Base-by-base conservation (phyloP, 208 protist species). In the Wallacemonas sp. region DNA sequence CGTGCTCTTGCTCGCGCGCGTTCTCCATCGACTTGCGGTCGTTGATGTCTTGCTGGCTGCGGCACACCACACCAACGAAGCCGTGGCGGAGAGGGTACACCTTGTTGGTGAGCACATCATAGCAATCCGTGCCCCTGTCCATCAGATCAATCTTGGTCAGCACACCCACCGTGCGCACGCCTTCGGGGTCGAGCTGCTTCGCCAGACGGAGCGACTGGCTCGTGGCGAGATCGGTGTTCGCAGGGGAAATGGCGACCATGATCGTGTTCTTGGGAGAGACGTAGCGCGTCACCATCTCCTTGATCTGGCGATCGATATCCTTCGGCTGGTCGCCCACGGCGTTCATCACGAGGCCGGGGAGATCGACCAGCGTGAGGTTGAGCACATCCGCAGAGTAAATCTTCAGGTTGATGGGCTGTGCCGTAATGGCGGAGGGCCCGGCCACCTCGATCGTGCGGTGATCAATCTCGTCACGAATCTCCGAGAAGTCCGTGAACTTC, bases 141-240 rank as follows among this genome's bases (percentile, higher is more conserved):
- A 99, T 99, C 13, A 99, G 73, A 73, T 99, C 98, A 0, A 99
- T 55, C 76, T 99, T 99, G 8, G 98, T 99, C 4, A 99, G 68
- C 10, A 99, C 98, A 46, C 98, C 99, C 19, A 99, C 80, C 3
- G 99, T 99, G 39, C 99, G 87, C 10, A 96, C 32, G 45, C 98
- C 97, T 19, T 98, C 84, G 1, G 98, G 98, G 83, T 99, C 99
- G 1, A 99, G 90, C 58, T 98, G 76, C 46, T 87, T 82, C 0
- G 99, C 98, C 1, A 99, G 57, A 21, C 99, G 85, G 3, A 99
- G 76, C 15, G 98, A 98, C 73, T 99, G 98, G 44, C 95, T 99
- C 63, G 98, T 99, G 5, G 99, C 98, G 6, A 99, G 73, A 93
- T 99, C 99, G 34, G 92, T 92, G 78, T 99, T 99, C 48, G 98